Percentiles rank a stretch among this genome's conserved stretches.
Conservation (phyloP, 179 eudicot species). For the Gypsophila paniculata region DNA sequence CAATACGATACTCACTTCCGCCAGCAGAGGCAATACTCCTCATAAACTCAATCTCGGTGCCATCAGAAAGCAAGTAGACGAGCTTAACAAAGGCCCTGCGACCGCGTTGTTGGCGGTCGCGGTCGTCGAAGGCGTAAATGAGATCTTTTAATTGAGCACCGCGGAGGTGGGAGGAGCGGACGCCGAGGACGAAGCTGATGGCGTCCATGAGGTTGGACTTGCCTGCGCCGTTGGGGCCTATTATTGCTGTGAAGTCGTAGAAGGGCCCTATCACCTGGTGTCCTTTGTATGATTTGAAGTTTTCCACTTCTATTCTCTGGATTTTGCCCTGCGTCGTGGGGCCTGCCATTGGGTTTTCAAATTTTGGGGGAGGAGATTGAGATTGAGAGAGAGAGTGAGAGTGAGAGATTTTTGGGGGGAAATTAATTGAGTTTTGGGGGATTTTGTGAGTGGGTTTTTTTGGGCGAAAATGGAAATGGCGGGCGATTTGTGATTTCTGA, state of each 20-base stretch:
- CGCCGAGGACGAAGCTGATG: constrained; percentile 91
- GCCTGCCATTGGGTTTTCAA: constrained; percentile 35
- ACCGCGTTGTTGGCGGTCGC: constrained; percentile 70
- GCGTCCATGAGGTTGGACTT: constrained; percentile 98
- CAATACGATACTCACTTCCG: constrained; percentile 85
- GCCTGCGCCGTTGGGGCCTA: constrained; percentile 92
- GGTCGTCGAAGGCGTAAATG: constrained; percentile 68
- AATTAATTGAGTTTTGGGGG: background rate
- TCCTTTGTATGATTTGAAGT: constrained; percentile 95
- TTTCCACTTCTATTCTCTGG: constrained; percentile 72
- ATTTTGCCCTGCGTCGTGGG: constrained; percentile 59
- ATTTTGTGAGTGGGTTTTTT: background rate
- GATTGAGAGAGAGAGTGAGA: background rate
- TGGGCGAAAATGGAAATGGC: constrained; percentile 8
- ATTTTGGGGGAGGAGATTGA: constrained; percentile 9
- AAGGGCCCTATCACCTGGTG: constrained; percentile 79
- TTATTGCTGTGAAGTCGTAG: constrained; percentile 87
- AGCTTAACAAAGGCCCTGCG: constrained; percentile 66
- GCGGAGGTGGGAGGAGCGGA: constrained; percentile 75
- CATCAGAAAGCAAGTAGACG: constrained; percentile 46
- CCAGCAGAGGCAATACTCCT: constrained; percentile 60
- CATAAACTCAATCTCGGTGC: constrained; percentile 46
- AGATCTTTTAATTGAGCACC: constrained; percentile 85
- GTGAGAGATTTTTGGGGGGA: constrained; percentile 10
- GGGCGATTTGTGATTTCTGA: background rate